phyloP scores from a whole-genome alignment of 2,329 filamentous ascomycete species.

The Didymosphaeria variabile region DNA sequence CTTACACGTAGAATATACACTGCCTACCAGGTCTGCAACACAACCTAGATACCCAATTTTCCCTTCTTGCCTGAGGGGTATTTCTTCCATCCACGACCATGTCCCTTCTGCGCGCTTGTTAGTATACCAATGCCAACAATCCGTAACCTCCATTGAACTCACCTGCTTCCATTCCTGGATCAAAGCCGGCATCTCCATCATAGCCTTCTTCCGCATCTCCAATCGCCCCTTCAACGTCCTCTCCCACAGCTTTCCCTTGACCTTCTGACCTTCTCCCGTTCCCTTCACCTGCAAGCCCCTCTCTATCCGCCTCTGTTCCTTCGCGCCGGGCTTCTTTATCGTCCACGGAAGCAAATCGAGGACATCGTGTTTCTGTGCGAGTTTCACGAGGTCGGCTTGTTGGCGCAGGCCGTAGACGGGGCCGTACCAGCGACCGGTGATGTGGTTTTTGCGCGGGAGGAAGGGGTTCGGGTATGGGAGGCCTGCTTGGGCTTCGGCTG shows the following conservation, averaged over 20 bases:
- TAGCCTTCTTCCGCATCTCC: slow-evolving; percentile 88
- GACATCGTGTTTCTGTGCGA: slow-evolving; percentile 80
- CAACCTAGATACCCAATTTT: slow-evolving; percentile 20
- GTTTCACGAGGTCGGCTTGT: slow-evolving; percentile 89
- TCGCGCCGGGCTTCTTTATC: slow-evolving; percentile 76
- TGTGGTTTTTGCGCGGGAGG: slow-evolving; percentile 77
- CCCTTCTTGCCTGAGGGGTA: slow-evolving; percentile 63
- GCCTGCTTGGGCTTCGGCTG: slow-evolving; percentile 43
- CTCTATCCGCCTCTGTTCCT: slow-evolving; percentile 76
- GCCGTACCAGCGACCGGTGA: slow-evolving; percentile 83
- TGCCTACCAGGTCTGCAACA: background rate
- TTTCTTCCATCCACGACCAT: slow-evolving; percentile 78
- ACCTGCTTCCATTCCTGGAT: slow-evolving; percentile 94
- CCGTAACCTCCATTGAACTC: slow-evolving; percentile 45
- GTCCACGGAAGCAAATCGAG: slow-evolving; percentile 82
- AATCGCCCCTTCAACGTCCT: slow-evolving; percentile 82
- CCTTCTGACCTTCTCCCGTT: slow-evolving; percentile 88
- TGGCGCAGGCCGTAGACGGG: slow-evolving; percentile 83
- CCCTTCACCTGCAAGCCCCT: slow-evolving; percentile 86
- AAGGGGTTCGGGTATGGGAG: slow-evolving; percentile 78
- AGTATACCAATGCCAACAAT: slow-evolving; percentile 38
- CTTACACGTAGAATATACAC: slow-evolving; percentile 32
- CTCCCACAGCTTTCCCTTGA: slow-evolving; percentile 96
- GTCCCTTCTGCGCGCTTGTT: slow-evolving; percentile 65
- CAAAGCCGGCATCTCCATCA: slow-evolving; percentile 93